Conservation (phyloP, 768 basidiomycete species). For the Calocybe cyanea region DNA sequence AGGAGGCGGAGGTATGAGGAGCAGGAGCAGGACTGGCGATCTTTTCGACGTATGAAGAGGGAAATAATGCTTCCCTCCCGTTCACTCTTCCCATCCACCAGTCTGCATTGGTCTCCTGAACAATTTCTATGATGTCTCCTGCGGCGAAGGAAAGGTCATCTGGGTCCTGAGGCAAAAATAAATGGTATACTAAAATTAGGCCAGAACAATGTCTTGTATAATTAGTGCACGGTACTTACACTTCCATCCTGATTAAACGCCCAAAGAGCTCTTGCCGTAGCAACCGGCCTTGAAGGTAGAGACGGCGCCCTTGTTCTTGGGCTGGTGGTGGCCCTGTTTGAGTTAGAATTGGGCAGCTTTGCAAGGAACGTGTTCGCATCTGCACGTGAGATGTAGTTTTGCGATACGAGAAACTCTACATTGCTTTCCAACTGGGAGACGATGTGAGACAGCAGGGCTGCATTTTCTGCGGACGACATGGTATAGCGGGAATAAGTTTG, state of each 20-base stretch:
- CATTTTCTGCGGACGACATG: constrained; percentile 16
- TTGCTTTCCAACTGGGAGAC: constrained; percentile 54
- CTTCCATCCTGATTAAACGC: constrained; percentile 58
- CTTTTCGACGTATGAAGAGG: constrained; percentile 70
- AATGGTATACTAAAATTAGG: not conserved
- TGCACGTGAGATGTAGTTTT: constrained; percentile 46
- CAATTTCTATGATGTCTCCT: constrained; percentile 76
- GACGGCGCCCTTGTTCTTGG: constrained; percentile 4
- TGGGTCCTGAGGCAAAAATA: constrained; percentile 61
- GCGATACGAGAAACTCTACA: constrained; percentile 52
- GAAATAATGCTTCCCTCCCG: constrained; percentile 72
- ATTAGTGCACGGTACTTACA: constrained; percentile 27
- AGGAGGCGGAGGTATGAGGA: constrained; percentile 14
- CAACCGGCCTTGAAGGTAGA: constrained; percentile 15
- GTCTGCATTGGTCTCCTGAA: constrained; percentile 77
- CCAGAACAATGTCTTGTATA: no score
- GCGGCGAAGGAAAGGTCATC: constrained; percentile 76
- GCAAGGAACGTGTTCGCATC: constrained; percentile 49
- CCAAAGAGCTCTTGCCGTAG: constrained; percentile 58
- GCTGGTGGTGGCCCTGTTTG: not conserved
- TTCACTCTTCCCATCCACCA: constrained; percentile 80
- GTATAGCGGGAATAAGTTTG: not conserved
- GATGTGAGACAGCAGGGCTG: constrained; percentile 56
- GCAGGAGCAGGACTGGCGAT: constrained; percentile 19
- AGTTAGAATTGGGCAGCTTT: constrained; percentile 37